Evolutionary conservation across 805 yeast species (phyloP).

Genomic region (Wickerhamomyces queroliae): DNA sequence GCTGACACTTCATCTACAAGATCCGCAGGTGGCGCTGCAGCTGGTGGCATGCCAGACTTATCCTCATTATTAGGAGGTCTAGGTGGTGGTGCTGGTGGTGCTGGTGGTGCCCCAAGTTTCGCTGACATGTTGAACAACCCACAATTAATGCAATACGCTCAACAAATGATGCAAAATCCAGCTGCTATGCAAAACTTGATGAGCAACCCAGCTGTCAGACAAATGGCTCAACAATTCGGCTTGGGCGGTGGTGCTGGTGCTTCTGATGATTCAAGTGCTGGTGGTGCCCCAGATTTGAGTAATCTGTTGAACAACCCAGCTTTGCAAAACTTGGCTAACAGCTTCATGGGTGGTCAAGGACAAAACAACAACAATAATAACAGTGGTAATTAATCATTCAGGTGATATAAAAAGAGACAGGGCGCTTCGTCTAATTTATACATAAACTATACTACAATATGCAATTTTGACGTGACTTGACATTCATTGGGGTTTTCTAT

Average conservation of each 20-base stretch:
- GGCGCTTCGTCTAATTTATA: neutral
- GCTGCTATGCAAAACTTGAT: conserved; percentile 65
- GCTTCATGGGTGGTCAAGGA: conserved; percentile 43
- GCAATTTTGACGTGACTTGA: neutral
- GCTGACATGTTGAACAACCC: conserved; percentile 80
- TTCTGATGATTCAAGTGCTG: conserved; percentile 8
- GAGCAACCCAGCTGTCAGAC: conserved; percentile 74
- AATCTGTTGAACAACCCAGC: conserved; percentile 80
- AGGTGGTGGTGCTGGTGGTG: conserved; percentile 55
- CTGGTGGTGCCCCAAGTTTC: conserved; percentile 69
- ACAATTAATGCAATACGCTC: conserved; percentile 86
- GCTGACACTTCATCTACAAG: conserved; percentile 23
- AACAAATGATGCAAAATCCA: conserved; percentile 83
- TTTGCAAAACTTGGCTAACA: conserved; percentile 64
- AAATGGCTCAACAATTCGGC: conserved; percentile 77
- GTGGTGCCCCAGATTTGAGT: conserved; percentile 46
- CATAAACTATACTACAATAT: too few relatives aligned
- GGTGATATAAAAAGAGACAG: neutral
- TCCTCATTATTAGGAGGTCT: conserved; percentile 63
- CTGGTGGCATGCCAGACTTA: conserved; percentile 67
- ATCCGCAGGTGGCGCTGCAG: conserved; percentile 23
- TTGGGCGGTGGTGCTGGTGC: conserved; percentile 48
- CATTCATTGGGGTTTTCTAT: neutral
- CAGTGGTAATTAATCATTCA: conserved; percentile 5
- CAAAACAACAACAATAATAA: conserved; percentile 9